phyloP scores from a whole-genome alignment of 73 alveolate species.

The Effrenium voratum region DNA sequence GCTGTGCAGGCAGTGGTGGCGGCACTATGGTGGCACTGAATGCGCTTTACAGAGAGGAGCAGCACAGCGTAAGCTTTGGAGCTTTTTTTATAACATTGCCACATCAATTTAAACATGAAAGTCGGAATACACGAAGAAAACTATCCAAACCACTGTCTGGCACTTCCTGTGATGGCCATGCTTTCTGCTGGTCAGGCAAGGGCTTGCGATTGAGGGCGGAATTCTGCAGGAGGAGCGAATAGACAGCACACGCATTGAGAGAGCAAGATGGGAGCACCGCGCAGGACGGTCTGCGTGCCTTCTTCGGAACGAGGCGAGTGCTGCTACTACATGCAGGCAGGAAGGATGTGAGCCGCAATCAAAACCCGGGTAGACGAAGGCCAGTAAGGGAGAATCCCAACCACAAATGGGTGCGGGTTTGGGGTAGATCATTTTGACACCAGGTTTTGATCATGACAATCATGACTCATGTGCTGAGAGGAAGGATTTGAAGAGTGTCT shows the following conservation, averaged over 20 bases:
- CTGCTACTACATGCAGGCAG: slow-evolving; percentile 9
- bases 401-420: no score
- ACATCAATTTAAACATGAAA: background rate
- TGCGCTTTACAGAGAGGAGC: background rate
- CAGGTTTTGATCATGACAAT: no score
- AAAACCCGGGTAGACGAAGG: no score
- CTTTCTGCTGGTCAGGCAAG: no score
- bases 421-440: no score
- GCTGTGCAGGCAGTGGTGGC: background rate
- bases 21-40: background rate
- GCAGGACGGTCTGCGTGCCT: background rate
- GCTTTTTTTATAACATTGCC: background rate
- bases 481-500: no score
- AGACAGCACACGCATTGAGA: background rate
- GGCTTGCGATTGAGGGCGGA: background rate
- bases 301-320: background rate
- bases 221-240: background rate
- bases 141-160: no score
- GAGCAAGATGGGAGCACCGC: background rate
- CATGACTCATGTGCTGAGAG: no score
- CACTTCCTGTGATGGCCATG: no score
- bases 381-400: no score
- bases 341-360: background rate
- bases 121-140: no score
- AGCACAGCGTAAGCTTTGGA: background rate